Percentiles rank a stretch among this genome's conserved stretches.
Conservation (phyloP, 2,329 filamentous ascomycete species). For the Arthrocladium fulminans region DNA sequence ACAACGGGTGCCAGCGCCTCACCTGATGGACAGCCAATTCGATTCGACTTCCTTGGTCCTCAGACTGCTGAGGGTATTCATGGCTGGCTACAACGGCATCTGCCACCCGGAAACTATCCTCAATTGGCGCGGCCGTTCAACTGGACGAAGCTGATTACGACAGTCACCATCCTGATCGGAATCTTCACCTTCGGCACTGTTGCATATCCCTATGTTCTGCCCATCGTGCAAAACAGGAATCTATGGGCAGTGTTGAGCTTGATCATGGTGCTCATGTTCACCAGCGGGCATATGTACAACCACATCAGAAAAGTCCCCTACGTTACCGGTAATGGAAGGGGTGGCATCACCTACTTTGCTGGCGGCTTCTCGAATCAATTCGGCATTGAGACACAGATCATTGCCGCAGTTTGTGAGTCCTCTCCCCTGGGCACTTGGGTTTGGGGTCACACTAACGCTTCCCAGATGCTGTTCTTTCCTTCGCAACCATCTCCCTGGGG, state of each 20-base stretch:
- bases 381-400: conserved; percentile 88
- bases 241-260: conserved; percentile 87
- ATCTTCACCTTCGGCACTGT: conserved; percentile 59
- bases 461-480: conserved; percentile 69
- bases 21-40: conserved; percentile 56
- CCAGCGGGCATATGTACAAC: conserved; percentile 98
- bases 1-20: conserved; percentile 73
- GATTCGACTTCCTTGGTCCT: conserved; percentile 78
- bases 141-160: conserved; percentile 64
- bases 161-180: conserved; percentile 61
- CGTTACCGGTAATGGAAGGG: conserved; percentile 71
- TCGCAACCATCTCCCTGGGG: conserved; percentile 82
- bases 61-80: conserved; percentile 70
- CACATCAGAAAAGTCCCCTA: conserved; percentile 95
- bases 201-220: conserved; percentile 68
- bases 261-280: conserved; percentile 84
- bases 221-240: conserved; percentile 79
- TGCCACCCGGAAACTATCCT: conserved; percentile 64
- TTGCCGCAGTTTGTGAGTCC: conserved; percentile 82
- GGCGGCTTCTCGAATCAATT: conserved; percentile 88
- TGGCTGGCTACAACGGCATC: conserved; percentile 66
- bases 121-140: conserved; percentile 76
- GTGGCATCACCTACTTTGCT: conserved; percentile 84
- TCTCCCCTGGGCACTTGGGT: conserved; percentile 10
- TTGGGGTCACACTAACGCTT: conserved; percentile 11